Percentiles rank a stretch among this genome's conserved stretches.
Conservation (phyloP, 1,284 basidiomycete genomes). For the Tilletiopsis washingtonensis region DNA sequence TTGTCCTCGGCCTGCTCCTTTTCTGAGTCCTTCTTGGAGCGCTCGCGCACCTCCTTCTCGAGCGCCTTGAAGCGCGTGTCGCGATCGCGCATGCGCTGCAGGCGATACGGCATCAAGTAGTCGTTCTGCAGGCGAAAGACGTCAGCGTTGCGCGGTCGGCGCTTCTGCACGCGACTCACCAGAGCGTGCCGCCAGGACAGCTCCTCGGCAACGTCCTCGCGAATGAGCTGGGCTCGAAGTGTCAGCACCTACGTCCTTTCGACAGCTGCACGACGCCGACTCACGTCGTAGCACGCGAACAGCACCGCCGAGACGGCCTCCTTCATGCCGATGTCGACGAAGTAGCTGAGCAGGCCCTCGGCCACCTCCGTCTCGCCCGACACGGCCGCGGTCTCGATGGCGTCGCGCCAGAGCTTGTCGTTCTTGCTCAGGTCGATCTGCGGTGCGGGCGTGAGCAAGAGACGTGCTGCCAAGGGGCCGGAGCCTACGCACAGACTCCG, state of each 20-base stretch:
- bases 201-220: constrained; percentile 86
- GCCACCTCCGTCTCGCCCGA: constrained; percentile 73
- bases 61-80: constrained; percentile 50
- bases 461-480: too few relatives aligned
- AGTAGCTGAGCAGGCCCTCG: constrained; percentile 78
- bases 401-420: constrained; percentile 93
- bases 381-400: constrained; percentile 83
- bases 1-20: constrained; percentile 68
- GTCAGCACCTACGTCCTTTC: too few relatives aligned
- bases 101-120: constrained; percentile 89
- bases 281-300: constrained; percentile 84
- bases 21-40: constrained; percentile 63
- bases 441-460: too few relatives aligned
- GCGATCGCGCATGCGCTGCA: constrained; percentile 61
- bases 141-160: too few relatives aligned
- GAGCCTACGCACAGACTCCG: too few relatives aligned
- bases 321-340: constrained; percentile 92
- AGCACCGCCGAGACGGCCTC: constrained; percentile 90
- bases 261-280: too few relatives aligned
- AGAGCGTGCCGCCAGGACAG: constrained; percentile 89
- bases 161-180: too few relatives aligned
- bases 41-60: constrained; percentile 73
- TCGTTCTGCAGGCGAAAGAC: constrained; percentile 55
- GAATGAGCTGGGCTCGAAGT: too few relatives aligned
- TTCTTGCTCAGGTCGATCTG: constrained; percentile 87